Conservation (phyloP, 441 rosid genomes). For the Rhodomyrtus psidioides region DNA sequence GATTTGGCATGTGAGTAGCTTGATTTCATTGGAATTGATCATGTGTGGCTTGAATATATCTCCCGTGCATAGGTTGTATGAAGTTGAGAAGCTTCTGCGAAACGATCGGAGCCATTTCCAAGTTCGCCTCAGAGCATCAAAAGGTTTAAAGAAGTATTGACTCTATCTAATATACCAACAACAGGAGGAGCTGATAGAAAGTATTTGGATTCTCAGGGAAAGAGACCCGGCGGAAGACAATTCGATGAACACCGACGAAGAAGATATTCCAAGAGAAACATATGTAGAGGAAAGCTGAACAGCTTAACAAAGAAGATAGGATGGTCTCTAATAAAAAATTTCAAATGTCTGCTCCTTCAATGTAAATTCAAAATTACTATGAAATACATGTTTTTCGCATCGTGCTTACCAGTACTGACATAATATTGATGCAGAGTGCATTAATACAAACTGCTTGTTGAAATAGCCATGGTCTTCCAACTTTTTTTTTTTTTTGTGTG, state of each 20-base stretch:
- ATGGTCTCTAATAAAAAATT: background rate
- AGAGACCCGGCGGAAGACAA: background rate
- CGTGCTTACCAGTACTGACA: background rate
- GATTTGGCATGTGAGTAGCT: background rate
- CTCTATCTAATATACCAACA: background rate
- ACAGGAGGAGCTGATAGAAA: background rate
- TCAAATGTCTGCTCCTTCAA: background rate
- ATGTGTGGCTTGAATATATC: background rate
- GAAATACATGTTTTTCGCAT: background rate
- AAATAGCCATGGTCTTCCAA: rapidly evolving
- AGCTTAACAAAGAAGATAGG: too few species aligned
- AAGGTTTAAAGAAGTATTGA: background rate
- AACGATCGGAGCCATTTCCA: background rate
- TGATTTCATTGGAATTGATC: background rate
- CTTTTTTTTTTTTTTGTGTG: background rate
- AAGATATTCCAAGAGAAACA: background rate
- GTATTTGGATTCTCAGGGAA: too few species aligned
- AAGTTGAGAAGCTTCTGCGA: background rate
- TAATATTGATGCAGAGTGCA: background rate
- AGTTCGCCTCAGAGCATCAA: background rate
- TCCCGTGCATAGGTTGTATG: rapidly evolving
- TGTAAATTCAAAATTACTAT: background rate
- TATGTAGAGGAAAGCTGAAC: too few species aligned
- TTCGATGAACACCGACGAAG: background rate
- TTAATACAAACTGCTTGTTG: background rate